Base-by-base conservation (phyloP, 257 asterid species). In the Capsicum chinense region DNA sequence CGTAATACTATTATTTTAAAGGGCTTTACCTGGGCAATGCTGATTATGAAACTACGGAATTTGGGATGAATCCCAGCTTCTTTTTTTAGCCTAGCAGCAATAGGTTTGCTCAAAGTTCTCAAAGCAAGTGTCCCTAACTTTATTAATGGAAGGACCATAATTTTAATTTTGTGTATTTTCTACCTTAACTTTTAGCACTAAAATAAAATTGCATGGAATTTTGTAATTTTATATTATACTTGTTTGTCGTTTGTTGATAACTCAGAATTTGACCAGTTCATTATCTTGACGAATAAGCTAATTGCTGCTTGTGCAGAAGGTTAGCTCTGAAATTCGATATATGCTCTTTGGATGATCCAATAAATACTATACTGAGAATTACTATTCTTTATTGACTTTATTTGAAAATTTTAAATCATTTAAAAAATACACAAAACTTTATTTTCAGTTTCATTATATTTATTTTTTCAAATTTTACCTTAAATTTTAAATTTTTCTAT, bases 41-140 rank as follows among this genome's bases (percentile, higher is more conserved):
- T 89, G 91, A 94, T 39, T 21, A 96, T 96, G 82, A 87, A 71
- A 80, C 68, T 88, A 56, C 98, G 92, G 90, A 96, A 96, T 87
- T 89, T 92, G 1, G 99, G 98, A 87, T 96, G 97, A 9, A 52
- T 83, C 14, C 98, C 98, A 14, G 99, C 98, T 87, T 90, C 89
- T 17, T 56, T 59, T 93, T 96, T 96, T 88, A 96, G 89, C 92
- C 95, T 90, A 60, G 84, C 87, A 33, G 98, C 99, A 68, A 96
- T 88, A 86, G 99, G 99, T 86, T 94, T 94, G 89, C 98, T 94
- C 80, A 94, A 79, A 78, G 98, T 92, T 86, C 89, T 94, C 84
- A 96, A 88, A 83, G 99, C 98, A 87, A 96, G 97, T 56, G 99
- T 94, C 73, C 98, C 99, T 59, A 96, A 94, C 92, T 96, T 96